Evolutionary conservation across 371 early-diverging fungal genomes (phyloP).

Genomic region (Lichtheimia corymbifera): DNA sequence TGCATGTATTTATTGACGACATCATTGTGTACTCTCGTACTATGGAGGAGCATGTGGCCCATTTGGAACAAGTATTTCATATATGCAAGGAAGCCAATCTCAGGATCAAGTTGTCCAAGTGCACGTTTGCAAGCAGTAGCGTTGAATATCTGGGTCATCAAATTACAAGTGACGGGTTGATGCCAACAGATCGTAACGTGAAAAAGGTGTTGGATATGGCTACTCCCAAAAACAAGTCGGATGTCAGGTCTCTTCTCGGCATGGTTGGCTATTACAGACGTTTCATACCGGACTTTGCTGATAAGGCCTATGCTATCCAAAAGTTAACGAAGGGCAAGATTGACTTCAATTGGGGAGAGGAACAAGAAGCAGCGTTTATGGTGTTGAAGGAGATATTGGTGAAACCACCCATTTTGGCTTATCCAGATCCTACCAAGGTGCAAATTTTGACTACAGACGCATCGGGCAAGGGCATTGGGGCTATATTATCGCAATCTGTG

Average conservation of each 20-base stretch:
- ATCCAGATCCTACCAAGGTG: slow-evolving; percentile 5
- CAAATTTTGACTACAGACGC: slow-evolving; percentile 20
- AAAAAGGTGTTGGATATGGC: slow-evolving; percentile 7
- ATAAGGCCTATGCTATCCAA: slow-evolving; percentile 12
- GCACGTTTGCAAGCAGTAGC: not conserved
- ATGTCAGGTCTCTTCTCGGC: slow-evolving; percentile 26
- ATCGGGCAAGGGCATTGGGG: slow-evolving; percentile 26
- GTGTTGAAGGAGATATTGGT: slow-evolving; percentile 4
- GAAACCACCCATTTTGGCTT: slow-evolving; percentile 8
- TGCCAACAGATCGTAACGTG: not conserved
- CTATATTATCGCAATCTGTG: slow-evolving; percentile 24
- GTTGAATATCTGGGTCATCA: slow-evolving; percentile 35
- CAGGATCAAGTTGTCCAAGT: slow-evolving; percentile 25
- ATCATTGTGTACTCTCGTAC: slow-evolving; percentile 37
- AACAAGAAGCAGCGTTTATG: slow-evolving; percentile 13
- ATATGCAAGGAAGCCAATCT: slow-evolving; percentile 28
- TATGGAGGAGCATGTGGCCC: slow-evolving; percentile 35
- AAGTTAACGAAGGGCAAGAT: slow-evolving; percentile 14
- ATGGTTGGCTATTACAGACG: slow-evolving; percentile 29
- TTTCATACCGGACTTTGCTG: slow-evolving; percentile 28
- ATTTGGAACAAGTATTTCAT: slow-evolving; percentile 33
- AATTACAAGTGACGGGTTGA: slow-evolving; percentile 25
- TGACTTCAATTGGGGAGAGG: slow-evolving; percentile 11
- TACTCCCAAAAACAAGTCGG: slow-evolving; percentile 13
- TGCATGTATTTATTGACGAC: slow-evolving; percentile 49